phyloP scores from a whole-genome alignment of 495 filamentous ascomycete genomes.

The Podospora comata region DNA sequence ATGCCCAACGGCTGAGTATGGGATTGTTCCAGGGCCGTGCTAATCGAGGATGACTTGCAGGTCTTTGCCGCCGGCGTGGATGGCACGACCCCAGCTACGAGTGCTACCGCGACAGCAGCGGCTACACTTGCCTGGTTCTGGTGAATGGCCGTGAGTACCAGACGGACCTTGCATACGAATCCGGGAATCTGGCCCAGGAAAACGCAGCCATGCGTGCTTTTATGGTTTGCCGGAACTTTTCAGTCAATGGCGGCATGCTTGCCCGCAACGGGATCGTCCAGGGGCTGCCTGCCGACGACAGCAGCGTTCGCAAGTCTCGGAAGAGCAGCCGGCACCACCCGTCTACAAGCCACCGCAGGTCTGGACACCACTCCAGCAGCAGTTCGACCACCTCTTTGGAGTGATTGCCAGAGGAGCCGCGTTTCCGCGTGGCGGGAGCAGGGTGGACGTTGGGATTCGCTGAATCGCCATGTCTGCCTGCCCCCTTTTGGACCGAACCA shows the following conservation, averaged over 20 bases:
- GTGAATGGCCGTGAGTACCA: constrained; percentile 98
- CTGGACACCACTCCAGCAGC: constrained; percentile 53
- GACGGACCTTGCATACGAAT: constrained; percentile 79
- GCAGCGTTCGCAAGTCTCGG: constrained; percentile 41
- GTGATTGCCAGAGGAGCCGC: constrained; percentile 30
- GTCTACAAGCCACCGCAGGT: constrained; percentile 41
- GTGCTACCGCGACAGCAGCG: constrained; percentile 64
- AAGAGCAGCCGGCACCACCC: constrained; percentile 46
- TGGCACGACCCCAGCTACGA: constrained; percentile 94
- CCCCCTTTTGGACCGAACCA: constrained; percentile 15
- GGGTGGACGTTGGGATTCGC: constrained; percentile 18
- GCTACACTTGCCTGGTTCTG: constrained; percentile 85
- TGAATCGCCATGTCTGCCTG: constrained; percentile 11
- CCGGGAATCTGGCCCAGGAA: constrained; percentile 80
- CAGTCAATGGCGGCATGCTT: constrained; percentile 92
- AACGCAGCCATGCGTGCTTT: constrained; percentile 96
- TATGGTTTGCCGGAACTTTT: constrained; percentile 98
- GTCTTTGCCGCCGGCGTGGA: constrained; percentile 91
- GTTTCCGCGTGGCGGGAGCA: constrained; percentile 12
- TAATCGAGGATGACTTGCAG: constrained; percentile 55
- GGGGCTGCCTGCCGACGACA: constrained; percentile 69
- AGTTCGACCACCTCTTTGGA: constrained; percentile 57
- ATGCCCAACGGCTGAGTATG: constrained; percentile 24
- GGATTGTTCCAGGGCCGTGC: constrained; percentile 29
- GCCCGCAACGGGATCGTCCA: constrained; percentile 80